Evolutionary conservation across 371 early-diverging fungal genomes (phyloP), one percentile per base, ranked within the genome.

Genomic region (Saksenaea oblongispora): DNA sequence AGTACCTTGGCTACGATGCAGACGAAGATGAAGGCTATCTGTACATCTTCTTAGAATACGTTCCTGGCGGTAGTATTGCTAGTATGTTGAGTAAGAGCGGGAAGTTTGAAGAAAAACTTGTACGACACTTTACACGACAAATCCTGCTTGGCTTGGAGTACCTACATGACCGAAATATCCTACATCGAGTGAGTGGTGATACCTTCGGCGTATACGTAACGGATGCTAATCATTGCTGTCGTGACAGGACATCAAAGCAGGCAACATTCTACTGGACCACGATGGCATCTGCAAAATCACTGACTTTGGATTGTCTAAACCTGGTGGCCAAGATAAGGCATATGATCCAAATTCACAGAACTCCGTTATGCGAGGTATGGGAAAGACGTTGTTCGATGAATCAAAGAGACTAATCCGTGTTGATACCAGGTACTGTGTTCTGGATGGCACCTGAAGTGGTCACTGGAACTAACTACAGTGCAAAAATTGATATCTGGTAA

Each of bases 291-390:
- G 94, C 59, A 99, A 98, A 80, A 98, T 99, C 55, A 93, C 97
- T 1, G 99, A 99, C 80, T 99, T 99, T 88, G 99, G 99, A 24
- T 87, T 99, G 27, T 95, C 98, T 3, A 98, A 99, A 76, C 90
- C 93, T 63, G 76, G 74, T 61, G 78, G 76, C 9, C 76, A 77
- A 59, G 78, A 82, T 13, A 74, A 82, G 51, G 80, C 82, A 0
- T 82, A 82, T 37, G 82, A 82, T 42, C 78, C 78, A 24, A 72
- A 82, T 58, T 73, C 78, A 3, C 71, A 74, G 36, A 82, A 78
- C 54, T 79, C 83, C 13, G 64, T 73, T 27, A 78, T 78, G 82
- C 65, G 75, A 59, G 76, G 75, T 9, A 65, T 62, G 0, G 62
- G 31, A 47, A 18, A 47, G 1, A 24, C 9, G 22, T 34, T 35